A percentile compares a stretch with the other conserved stretches of the same genome.
phyloP scores from a whole-genome alignment of 306 rosid genomes.

The Dicorynia guianensis region DNA sequence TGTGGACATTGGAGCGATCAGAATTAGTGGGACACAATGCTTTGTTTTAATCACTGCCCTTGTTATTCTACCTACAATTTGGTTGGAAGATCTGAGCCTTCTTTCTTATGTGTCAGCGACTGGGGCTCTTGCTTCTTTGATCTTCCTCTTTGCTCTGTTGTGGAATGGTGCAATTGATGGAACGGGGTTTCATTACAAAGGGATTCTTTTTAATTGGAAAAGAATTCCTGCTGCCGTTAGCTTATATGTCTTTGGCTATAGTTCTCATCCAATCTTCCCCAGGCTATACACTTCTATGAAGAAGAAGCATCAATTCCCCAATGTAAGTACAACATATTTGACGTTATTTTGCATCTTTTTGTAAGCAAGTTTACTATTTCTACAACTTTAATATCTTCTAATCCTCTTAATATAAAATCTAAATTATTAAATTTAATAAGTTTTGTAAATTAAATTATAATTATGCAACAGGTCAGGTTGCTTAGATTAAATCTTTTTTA shows the following conservation, averaged over 20 bases:
- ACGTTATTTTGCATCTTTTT: no score
- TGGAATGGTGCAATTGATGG: conserved; percentile 69
- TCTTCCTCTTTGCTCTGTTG: conserved; percentile 52
- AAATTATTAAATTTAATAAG: no score
- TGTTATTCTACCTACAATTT: conserved; percentile 31
- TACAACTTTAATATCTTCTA: no score
- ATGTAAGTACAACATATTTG: conserved; percentile 44
- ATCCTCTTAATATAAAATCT: no score
- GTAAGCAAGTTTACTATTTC: no score
- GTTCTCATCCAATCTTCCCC: conserved; percentile 74
- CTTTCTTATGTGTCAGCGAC: conserved; percentile 66
- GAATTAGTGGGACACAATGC: conserved; percentile 43
- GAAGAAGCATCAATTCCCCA: conserved; percentile 61
- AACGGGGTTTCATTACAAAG: conserved; percentile 56
- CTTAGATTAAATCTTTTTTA: no score
- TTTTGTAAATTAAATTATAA: no score
- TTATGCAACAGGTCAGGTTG: no score
- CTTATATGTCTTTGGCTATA: conserved; percentile 65
- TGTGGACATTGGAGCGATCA: conserved; percentile 43
- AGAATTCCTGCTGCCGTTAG: conserved; percentile 59
- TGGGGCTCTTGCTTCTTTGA: conserved; percentile 61
- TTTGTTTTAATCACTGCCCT: conserved; percentile 56
- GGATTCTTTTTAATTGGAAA: conserved; percentile 48
- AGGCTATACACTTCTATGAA: conserved; percentile 64
- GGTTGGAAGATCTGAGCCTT: conserved; percentile 64